Conservation (phyloP, 306 rosid genomes). For the Ormosia semicastrata region DNA sequence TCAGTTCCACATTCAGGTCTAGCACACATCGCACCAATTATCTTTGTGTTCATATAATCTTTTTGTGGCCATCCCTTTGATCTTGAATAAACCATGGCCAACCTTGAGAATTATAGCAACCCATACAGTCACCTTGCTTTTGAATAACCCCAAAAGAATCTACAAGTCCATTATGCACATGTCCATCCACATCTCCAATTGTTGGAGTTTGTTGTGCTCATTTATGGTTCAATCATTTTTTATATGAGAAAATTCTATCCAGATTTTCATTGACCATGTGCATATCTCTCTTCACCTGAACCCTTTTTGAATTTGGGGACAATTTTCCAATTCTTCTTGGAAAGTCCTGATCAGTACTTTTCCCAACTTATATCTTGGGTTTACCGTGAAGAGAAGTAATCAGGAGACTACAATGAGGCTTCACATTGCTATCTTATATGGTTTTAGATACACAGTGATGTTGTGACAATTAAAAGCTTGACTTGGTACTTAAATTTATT, state of each 20-base stretch:
- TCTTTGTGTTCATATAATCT: constrained; percentile 64
- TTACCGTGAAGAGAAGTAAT: constrained; percentile 42
- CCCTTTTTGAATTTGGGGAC: constrained; percentile 46
- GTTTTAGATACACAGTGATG: constrained; percentile 46
- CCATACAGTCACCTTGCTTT: constrained; percentile 57
- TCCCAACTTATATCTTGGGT: constrained; percentile 51
- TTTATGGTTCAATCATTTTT: constrained; percentile 47
- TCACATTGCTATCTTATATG: constrained; percentile 50
- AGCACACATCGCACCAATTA: constrained; percentile 61
- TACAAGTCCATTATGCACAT: constrained; percentile 51
- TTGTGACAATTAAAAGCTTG: constrained; percentile 57
- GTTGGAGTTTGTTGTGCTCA: constrained; percentile 53
- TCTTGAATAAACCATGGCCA: constrained; percentile 84
- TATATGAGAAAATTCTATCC: constrained; percentile 43
- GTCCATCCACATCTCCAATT: constrained; percentile 42
- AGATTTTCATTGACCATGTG: constrained; percentile 38
- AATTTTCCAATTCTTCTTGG: constrained; percentile 45
- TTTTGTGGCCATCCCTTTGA: constrained; percentile 67
- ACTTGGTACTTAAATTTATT: constrained; percentile 60
- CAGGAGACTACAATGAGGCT: constrained; percentile 57
- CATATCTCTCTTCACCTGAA: constrained; percentile 46
- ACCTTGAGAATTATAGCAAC: constrained; percentile 58
- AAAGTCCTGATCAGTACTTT: constrained; percentile 42
- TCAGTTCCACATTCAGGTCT: constrained; percentile 54
- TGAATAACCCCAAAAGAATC: constrained; percentile 66